Evolutionary conservation across 495 filamentous ascomycete genomes (phyloP).

Genomic region (Neurospora discreta): DNA sequence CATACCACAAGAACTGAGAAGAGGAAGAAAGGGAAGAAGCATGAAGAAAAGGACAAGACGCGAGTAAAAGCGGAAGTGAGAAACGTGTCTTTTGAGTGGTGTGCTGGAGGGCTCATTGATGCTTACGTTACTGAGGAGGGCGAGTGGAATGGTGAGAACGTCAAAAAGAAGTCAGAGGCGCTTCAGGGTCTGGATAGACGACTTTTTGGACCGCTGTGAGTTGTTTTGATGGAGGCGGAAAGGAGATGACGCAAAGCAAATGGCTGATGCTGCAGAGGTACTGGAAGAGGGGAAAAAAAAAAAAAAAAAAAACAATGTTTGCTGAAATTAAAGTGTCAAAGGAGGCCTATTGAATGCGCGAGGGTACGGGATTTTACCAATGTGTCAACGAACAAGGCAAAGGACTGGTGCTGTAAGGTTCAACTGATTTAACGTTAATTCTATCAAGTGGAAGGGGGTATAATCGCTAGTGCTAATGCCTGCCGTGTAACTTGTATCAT

Average conservation of each 20-base stretch:
- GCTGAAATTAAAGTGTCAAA: background rate
- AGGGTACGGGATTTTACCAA: background rate
- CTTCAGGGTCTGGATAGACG: slow-evolving; percentile 17
- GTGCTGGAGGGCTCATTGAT: slow-evolving; percentile 41
- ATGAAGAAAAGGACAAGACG: background rate
- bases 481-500: background rate
- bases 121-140: slow-evolving; percentile 45
- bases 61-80: slow-evolving; percentile 29
- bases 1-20: background rate
- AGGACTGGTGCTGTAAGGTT: background rate
- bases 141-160: slow-evolving; percentile 21
- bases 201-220: slow-evolving; percentile 24
- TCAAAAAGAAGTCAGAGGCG: slow-evolving; percentile 16
- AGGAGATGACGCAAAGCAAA: background rate
- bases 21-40: background rate
- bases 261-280: background rate
- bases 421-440: background rate
- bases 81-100: slow-evolving; percentile 61
- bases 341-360: background rate
- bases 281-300: background rate
- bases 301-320: background rate
- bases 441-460: background rate
- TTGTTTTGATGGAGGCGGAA: background rate
- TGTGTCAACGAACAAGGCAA: background rate
- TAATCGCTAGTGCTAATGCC: background rate